phyloP scores from a whole-genome alignment of 768 basidiomycete species.

The Mycena amicta region DNA sequence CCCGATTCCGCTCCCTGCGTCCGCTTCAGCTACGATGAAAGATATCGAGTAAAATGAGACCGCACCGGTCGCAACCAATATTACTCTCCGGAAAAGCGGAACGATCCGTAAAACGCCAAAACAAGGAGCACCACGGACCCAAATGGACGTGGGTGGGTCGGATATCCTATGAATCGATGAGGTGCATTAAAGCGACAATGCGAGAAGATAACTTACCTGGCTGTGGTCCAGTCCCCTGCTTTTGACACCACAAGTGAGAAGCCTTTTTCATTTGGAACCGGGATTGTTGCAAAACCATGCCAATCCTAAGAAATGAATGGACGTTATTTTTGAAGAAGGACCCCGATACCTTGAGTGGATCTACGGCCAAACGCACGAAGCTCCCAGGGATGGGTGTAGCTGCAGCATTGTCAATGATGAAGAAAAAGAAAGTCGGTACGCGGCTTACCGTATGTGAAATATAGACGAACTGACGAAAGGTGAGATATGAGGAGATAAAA shows the following conservation, averaged over 20 bases:
- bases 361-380: slow-evolving; percentile 47
- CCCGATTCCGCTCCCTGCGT: slow-evolving; percentile 50
- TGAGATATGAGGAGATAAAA: not conserved
- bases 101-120: slow-evolving; percentile 58
- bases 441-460: slow-evolving; percentile 60
- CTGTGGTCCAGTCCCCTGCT: slow-evolving; percentile 63
- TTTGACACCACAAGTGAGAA: slow-evolving; percentile 60
- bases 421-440: too few species aligned
- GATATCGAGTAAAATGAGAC: slow-evolving; percentile 34
- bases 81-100: slow-evolving; percentile 54
- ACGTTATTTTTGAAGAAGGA: too few species aligned
- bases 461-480: slow-evolving; percentile 42
- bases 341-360: slow-evolving; percentile 43
- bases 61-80: slow-evolving; percentile 59
- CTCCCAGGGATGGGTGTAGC: slow-evolving; percentile 49
- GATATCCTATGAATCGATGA: slow-evolving; percentile 48
- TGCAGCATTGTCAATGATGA: slow-evolving; percentile 23
- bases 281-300: slow-evolving; percentile 60
- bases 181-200: too few species aligned
- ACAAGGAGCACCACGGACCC: slow-evolving; percentile 60
- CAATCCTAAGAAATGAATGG: slow-evolving; percentile 38
- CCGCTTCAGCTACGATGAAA: not conserved
- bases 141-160: slow-evolving; percentile 56
- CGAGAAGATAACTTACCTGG: too few species aligned
- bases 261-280: slow-evolving; percentile 48